Evolutionary conservation across 371 early-diverging fungal species (phyloP), one percentile per base, ranked within the genome.

Genomic region (Globomyces sp.): DNA sequence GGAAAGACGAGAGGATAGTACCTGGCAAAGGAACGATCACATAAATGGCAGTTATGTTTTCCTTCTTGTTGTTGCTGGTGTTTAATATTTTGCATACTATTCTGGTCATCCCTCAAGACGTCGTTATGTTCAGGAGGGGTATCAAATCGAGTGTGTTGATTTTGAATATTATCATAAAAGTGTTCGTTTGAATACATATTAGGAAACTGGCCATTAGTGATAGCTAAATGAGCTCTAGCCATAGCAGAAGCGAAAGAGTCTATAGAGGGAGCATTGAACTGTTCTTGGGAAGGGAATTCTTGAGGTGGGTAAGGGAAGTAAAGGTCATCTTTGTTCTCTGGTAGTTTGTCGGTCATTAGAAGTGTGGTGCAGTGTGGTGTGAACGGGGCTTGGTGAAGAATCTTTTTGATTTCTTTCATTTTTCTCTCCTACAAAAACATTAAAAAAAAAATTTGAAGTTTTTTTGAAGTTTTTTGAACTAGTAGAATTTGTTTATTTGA

Each of bases 21-120:
- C 71, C 71, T 42, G 24, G 55, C 59, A 50, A 71, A 71, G 8
- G 48, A 65, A 39, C 71, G 46, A 36, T 68, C 68, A 42, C 71
- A 71, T n/a, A 65, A 50, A 10, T 46, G 47, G 52, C 71, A 71
- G 8, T 5, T n/a, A 46, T 46, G 68, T 50, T 64, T 68, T 34
- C 71, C 71, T n/a, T 66, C 66, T 42, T 59, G 53, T 9, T 10
- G 9, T 10, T 67, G 53, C n/a, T 63, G 62, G 10, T 65, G 41
- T 64, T 65, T 24, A 24, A 24, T 24, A 24, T 24, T 24, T 24
- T 24, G 24, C 24, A 24, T 24, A 24, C 24, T 24, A 24, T 24
- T 24, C 24, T 24, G 24, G 24, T 24, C 24, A 24, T 24, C 24
- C 24, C 24, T 24, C 24, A 24, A 24, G 24, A 24, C 24, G 24